These are phyloP conservation scores for Coriaria nepalensis DNA, from an alignment of 306 rosid genomes.

Conservation along the genomic window DNA sequence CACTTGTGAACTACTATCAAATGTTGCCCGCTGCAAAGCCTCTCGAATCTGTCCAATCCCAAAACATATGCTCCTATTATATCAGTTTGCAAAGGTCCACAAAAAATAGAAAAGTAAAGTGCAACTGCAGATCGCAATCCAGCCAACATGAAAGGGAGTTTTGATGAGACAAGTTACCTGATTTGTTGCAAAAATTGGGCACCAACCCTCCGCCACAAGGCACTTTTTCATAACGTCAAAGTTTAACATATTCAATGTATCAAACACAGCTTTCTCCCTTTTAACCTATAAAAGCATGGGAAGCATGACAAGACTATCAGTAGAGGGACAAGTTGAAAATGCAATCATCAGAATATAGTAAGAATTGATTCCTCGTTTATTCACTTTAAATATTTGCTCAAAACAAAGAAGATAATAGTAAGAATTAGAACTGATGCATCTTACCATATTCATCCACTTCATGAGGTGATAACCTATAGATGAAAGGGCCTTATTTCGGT, in stretches of 20 bases:
- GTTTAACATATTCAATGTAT: slow-evolving; percentile 87
- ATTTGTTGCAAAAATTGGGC: slow-evolving; percentile 72
- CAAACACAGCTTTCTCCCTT: slow-evolving; percentile 96
- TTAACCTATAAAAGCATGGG: slow-evolving; percentile 55
- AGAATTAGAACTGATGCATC: slow-evolving; percentile 1
- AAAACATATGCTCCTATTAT: slow-evolving; percentile 3
- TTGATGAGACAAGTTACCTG: slow-evolving; percentile 33
- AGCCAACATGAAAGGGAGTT: neutral
- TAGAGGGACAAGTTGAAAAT: neutral
- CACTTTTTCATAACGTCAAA: slow-evolving; percentile 98
- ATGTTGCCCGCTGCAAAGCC: slow-evolving; percentile 91
- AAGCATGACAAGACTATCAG: slow-evolving; percentile 23
- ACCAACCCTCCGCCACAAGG: slow-evolving; percentile 99
- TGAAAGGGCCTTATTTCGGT: slow-evolving; percentile 82
- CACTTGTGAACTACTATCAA: slow-evolving; percentile 93
- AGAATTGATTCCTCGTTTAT: no score
- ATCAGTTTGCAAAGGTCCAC: slow-evolving; percentile 5
- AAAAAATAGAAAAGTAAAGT: slow-evolving; percentile 1
- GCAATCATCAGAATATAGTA: no score
- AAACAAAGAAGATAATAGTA: neutral
- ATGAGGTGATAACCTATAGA: slow-evolving; percentile 55
- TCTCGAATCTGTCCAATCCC: slow-evolving; percentile 63
- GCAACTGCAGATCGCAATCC: slow-evolving; percentile 6
- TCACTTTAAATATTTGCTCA: neutral
- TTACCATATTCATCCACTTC: slow-evolving; percentile 88